Percentiles rank a stretch among this genome's conserved stretches.
phyloP scores from a whole-genome alignment of 805 yeast genomes.

The Cyberlindnera nakhonratchasimensis region DNA sequence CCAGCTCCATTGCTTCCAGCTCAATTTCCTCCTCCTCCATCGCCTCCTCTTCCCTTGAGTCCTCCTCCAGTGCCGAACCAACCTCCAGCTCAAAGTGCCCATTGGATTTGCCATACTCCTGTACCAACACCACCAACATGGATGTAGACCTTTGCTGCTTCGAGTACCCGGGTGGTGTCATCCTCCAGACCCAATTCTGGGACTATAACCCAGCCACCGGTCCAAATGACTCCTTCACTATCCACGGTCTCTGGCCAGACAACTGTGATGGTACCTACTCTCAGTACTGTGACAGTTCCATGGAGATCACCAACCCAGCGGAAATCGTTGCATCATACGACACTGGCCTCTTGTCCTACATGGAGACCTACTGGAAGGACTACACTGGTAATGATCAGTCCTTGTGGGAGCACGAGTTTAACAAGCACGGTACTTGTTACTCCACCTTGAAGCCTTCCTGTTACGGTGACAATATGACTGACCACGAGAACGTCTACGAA shows the following conservation, averaged over 20 bases:
- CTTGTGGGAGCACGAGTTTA: slow-evolving; percentile 89
- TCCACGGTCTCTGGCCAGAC: slow-evolving; percentile 91
- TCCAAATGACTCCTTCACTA: slow-evolving; percentile 65
- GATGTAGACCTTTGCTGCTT: slow-evolving; percentile 68
- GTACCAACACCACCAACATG: slow-evolving; percentile 51
- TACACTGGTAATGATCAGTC: slow-evolving; percentile 62
- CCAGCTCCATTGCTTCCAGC: neutral
- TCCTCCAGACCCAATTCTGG: slow-evolving; percentile 91
- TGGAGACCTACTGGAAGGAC: slow-evolving; percentile 71
- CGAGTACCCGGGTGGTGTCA: slow-evolving; percentile 81
- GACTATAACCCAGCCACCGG: slow-evolving; percentile 76
- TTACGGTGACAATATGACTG: slow-evolving; percentile 38
- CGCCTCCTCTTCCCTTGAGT: neutral
- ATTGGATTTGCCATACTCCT: slow-evolving; percentile 53
- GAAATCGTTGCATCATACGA: slow-evolving; percentile 41
- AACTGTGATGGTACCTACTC: slow-evolving; percentile 78
- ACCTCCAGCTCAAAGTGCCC: slow-evolving; percentile 41
- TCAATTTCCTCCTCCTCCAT: neutral
- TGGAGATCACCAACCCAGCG: slow-evolving; percentile 51
- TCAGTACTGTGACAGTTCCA: slow-evolving; percentile 67
- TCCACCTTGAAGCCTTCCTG: slow-evolving; percentile 73
- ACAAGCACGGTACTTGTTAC: slow-evolving; percentile 93
- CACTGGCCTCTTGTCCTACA: slow-evolving; percentile 47
- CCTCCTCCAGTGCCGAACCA: slow-evolving; percentile 2
- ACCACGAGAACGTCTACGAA: slow-evolving; percentile 53